A percentile compares a stretch with the other conserved stretches of the same genome.
phyloP scores from a whole-genome alignment of 345 rosid genomes.

The Eutrema heterophyllum region DNA sequence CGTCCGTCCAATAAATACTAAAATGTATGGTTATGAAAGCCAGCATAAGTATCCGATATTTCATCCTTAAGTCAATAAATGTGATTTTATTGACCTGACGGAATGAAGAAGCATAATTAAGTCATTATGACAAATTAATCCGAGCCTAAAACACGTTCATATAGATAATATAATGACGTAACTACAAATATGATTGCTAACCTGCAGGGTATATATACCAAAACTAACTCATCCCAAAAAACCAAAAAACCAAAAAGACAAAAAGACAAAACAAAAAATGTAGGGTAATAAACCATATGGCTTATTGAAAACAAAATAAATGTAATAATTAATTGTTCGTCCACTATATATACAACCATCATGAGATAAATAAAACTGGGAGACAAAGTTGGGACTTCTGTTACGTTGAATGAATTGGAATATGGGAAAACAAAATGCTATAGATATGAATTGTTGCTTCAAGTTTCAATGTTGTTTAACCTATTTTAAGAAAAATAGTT shows the following conservation, averaged over 20 bases:
- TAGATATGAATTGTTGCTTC: not conserved
- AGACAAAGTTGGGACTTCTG: constrained; percentile 1
- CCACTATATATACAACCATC: not conserved
- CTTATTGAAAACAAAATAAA: not conserved
- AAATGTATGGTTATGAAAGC: not conserved
- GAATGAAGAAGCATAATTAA: too few species aligned
- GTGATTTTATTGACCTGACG: not conserved
- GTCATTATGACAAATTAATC: too few species aligned
- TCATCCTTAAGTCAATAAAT: not conserved
- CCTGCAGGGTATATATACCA: too few species aligned
- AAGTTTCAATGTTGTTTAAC: not conserved
- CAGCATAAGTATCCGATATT: not conserved
- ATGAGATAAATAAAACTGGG: not conserved
- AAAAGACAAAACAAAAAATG: too few species aligned
- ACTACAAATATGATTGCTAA: too few species aligned
- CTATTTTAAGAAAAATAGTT: too few species aligned
- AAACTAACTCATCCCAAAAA: too few species aligned
- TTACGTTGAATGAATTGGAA: not conserved
- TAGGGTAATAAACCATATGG: too few species aligned
- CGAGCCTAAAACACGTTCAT: too few species aligned
- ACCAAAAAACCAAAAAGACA: too few species aligned
- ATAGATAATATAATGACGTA: too few species aligned
- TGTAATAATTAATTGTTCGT: not conserved
- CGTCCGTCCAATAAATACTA: not conserved
- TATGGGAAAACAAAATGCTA: not conserved